These are phyloP conservation scores for Colletotrichum godetiae DNA, from an alignment of 2,329 filamentous ascomycete species.

Conservation along the genomic window DNA sequence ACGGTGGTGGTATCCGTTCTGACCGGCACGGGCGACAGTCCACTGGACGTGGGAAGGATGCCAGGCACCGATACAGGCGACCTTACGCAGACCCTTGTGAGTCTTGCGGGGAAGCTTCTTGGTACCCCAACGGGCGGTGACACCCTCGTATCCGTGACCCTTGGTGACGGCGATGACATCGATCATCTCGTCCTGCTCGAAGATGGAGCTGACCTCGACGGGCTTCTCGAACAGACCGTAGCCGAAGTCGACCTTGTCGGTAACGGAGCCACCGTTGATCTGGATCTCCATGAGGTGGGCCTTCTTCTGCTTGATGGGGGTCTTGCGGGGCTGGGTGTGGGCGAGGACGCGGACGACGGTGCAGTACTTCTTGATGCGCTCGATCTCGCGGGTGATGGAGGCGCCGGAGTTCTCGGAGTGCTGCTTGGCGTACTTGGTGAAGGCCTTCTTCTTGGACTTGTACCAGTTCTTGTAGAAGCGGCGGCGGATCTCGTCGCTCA, in stretches of 20 bases:
- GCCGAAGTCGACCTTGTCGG: conserved; percentile 97
- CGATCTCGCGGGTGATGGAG: conserved; percentile 95
- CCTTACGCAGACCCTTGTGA: conserved; percentile 99
- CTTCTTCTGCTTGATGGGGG: conserved; percentile 99
- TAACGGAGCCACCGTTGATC: conserved; percentile 95
- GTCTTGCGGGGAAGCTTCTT: conserved; percentile 99
- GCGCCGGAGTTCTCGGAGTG: conserved; percentile 93
- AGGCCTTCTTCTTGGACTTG: conserved; percentile 99
- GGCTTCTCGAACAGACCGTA: conserved; percentile 99
- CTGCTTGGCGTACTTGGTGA: conserved; percentile 99
- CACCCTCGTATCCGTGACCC: conserved; percentile 98
- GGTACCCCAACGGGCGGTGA: conserved; percentile 98
- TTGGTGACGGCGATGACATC: conserved; percentile 99
- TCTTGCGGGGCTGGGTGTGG: conserved; percentile 99
- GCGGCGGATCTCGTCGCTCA: conserved; percentile 98
- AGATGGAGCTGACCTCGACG: conserved; percentile 90
- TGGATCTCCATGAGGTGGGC: conserved; percentile 99
- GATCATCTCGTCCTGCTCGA: conserved; percentile 99
- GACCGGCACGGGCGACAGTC: conserved; percentile 99
- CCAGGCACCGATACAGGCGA: conserved; percentile 99
- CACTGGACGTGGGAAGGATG: conserved; percentile 99
- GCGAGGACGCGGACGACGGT: conserved; percentile 98
- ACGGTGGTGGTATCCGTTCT: conserved; percentile 99
- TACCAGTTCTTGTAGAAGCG: conserved; percentile 99
- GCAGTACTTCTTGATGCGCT: conserved; percentile 99